Evolutionary conservation across 2,329 filamentous ascomycete genomes (phyloP).

Genomic region (Teratosphaeria viscida): DNA sequence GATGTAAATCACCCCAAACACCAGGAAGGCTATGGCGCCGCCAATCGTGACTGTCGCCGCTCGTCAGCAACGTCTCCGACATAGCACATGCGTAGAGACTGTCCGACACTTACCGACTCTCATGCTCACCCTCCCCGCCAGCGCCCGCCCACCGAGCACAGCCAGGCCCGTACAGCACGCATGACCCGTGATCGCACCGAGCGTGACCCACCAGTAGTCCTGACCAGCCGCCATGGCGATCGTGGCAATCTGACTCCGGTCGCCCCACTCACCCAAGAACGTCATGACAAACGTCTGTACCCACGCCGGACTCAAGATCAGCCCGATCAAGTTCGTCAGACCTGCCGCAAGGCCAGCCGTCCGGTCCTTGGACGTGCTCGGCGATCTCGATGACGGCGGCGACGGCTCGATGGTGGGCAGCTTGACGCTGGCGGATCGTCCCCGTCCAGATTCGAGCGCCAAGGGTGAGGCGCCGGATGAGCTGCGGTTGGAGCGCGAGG

Average conservation of each 20-base stretch:
- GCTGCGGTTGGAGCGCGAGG: slow-evolving; percentile 64
- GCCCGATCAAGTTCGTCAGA: slow-evolving; percentile 72
- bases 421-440: slow-evolving; percentile 8
- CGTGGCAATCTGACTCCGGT: slow-evolving; percentile 93
- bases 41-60: slow-evolving; percentile 69
- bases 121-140: slow-evolving; percentile 88
- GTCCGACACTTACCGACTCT: slow-evolving; percentile 64
- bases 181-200: slow-evolving; percentile 78
- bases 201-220: slow-evolving; percentile 97
- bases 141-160: slow-evolving; percentile 81
- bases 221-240: slow-evolving; percentile 98
- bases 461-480: slow-evolving; percentile 54
- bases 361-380: slow-evolving; percentile 28
- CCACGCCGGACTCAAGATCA: slow-evolving; percentile 91
- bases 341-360: slow-evolving; percentile 59
- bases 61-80: too few relatives aligned
- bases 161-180: slow-evolving; percentile 82
- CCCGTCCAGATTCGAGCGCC: slow-evolving; percentile 38
- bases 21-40: slow-evolving; percentile 77
- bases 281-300: slow-evolving; percentile 99
- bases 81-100: background rate
- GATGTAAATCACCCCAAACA: slow-evolving; percentile 87
- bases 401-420: slow-evolving; percentile 11
- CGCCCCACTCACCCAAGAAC: slow-evolving; percentile 95
- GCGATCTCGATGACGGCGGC: slow-evolving; percentile 17